These are phyloP conservation scores for Penicillium sp. DNA, from an alignment of 2,329 filamentous ascomycete species.

Conservation along the genomic window DNA sequence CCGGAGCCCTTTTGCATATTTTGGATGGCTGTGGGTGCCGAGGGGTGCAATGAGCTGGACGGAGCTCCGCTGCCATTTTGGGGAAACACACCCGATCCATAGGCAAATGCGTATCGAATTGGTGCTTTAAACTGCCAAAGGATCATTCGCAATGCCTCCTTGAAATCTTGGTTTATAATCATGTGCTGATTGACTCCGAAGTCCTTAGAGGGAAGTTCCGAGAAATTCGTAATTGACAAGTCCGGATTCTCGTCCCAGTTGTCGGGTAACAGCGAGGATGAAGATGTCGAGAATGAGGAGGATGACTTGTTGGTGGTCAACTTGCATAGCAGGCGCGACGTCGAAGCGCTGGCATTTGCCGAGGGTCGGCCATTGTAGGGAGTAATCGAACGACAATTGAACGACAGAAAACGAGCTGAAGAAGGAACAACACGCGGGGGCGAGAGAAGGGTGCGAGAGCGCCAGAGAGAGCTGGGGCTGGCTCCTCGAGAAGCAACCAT, in stretches of 20 bases:
- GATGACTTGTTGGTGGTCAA: conserved; percentile 16
- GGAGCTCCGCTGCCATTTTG: conserved; percentile 57
- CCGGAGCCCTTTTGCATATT: conserved; percentile 83
- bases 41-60: conserved; percentile 62
- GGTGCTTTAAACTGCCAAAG: conserved; percentile 89
- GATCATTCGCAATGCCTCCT: conserved; percentile 81
- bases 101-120: conserved; percentile 94
- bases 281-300: conserved; percentile 34
- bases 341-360: conserved; percentile 14
- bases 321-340: conserved; percentile 19
- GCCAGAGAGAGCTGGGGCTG: conserved; percentile 22
- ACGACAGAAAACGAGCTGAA: conserved; percentile 32
- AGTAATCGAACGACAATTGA: conserved; percentile 23
- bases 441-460: conserved; percentile 20
- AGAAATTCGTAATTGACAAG: conserved; percentile 69
- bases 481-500: conserved; percentile 26
- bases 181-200: conserved; percentile 98
- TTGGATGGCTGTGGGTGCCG: conserved; percentile 74
- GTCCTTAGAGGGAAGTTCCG: conserved; percentile 70
- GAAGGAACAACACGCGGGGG: conserved; percentile 18
- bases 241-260: conserved; percentile 77
- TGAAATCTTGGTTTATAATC: conserved; percentile 92
- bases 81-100: conserved; percentile 93
- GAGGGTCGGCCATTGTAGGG: conserved; percentile 20
- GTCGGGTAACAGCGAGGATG: conserved; percentile 30